Evolutionary conservation across 2,329 filamentous ascomycete species (phyloP), one percentile per base, ranked within the genome.

Genomic region (Cercospora sp.): DNA sequence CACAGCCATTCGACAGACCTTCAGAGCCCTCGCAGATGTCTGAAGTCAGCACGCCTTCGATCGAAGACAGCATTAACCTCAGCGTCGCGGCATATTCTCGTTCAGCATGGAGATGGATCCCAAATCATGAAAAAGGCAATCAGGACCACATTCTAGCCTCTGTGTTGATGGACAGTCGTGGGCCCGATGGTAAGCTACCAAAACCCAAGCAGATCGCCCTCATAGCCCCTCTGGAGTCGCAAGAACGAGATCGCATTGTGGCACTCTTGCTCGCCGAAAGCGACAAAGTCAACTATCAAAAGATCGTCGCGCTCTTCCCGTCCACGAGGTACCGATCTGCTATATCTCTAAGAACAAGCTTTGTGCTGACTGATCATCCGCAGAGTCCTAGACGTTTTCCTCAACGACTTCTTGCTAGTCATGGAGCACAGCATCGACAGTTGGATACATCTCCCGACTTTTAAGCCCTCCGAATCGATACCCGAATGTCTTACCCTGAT

Each of bases 361-460:
- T 37, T 40, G 5, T 40, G 34, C 60, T 60, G 30, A 63, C 24
- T 13, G 24, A 3, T 32, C 12, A 45, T 13, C 49, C 6, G 16
- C 61, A 70, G 65, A 49, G 70, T 72, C 1, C 58, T 72, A 24
- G 69, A 72, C 49, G 61, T 68, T 57, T 70, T 72, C 37, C 59
- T 72, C 32, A 68, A 72, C 26, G 70, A 72, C 62, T 70, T 62
- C 34, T 58, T 72, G 13, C 60, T 69, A 32, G 66, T 55, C 5
- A 70, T 72, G 70, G 70, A 72, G 63, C 70, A 72, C 65, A 72
- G 66, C 30, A 72, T 72, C 13, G 70, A 70, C 51, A 68, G 66
- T 58, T 72, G 70, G 70, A 68, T 72, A 12, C 70, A 72, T 24
- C 66, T 70, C 3, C 70, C 70, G 3, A 69, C 70, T 3, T 72